Evolutionary conservation across 192 early-diverging fungal species (phyloP).

Genomic region (Umbelopsis vinacea): DNA sequence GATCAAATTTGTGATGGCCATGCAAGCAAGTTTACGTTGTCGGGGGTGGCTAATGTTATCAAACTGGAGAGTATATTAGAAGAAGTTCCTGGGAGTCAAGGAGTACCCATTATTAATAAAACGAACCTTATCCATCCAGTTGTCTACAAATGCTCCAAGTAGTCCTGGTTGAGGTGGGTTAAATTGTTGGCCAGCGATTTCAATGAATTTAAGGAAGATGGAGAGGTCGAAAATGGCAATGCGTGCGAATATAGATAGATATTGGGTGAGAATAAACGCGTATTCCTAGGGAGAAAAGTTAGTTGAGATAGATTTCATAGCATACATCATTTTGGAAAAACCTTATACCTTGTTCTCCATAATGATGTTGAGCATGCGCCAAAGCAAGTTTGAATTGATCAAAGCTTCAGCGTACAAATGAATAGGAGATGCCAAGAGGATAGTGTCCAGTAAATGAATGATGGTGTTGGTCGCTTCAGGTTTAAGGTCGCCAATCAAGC

Average conservation of each 20-base stretch:
- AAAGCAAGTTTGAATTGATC: conserved; percentile 57
- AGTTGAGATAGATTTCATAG: neutral
- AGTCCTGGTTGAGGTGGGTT: conserved; percentile 45
- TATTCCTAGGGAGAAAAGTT: conserved; percentile 38
- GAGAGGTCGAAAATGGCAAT: conserved; percentile 62
- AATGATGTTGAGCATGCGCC: conserved; percentile 57
- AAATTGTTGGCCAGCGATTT: conserved; percentile 48
- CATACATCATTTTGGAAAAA: neutral
- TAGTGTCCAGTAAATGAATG: conserved; percentile 63
- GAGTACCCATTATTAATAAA: neutral
- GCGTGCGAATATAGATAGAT: conserved; percentile 65
- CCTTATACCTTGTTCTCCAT: conserved; percentile 51
- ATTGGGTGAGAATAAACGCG: conserved; percentile 63
- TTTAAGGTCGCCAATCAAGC: conserved; percentile 54
- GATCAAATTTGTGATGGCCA: conserved; percentile 63
- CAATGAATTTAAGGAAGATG: conserved; percentile 56
- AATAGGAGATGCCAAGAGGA: conserved; percentile 52
- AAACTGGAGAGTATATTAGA: conserved; percentile 54
- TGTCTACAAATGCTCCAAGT: conserved; percentile 53
- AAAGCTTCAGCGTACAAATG: conserved; percentile 56
- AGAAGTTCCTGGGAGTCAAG: neutral
- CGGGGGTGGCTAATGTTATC: conserved; percentile 75
- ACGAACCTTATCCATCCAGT: conserved; percentile 73
- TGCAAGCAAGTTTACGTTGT: conserved; percentile 67
- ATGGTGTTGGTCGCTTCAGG: conserved; percentile 64